Percentiles rank a stretch among this genome's conserved stretches.
Conservation (phyloP, 306 rosid species). For the Citrullus colocynthis region DNA sequence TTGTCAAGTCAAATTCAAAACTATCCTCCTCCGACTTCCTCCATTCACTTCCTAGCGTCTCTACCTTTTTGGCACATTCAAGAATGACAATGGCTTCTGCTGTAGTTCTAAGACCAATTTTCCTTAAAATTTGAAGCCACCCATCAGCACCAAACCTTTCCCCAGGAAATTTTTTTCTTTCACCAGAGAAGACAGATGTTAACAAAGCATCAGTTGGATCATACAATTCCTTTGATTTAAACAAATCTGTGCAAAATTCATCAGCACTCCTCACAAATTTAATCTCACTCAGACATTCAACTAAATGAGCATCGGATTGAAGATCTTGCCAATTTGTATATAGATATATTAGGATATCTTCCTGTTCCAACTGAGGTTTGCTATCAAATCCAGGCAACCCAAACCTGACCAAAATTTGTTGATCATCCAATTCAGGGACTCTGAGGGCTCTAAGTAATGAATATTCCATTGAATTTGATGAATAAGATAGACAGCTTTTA, state of each 20-base stretch:
- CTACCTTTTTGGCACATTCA: conserved; percentile 91
- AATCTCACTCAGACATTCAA: conserved; percentile 69
- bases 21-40: conserved; percentile 62
- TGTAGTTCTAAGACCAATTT: conserved; percentile 71
- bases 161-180: conserved; percentile 82
- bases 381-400: conserved; percentile 75
- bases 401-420: conserved; percentile 77
- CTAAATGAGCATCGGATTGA: conserved; percentile 47
- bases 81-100: conserved; percentile 68
- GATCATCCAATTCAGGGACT: conserved; percentile 59
- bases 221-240: conserved; percentile 63
- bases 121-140: conserved; percentile 88
- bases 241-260: conserved; percentile 66
- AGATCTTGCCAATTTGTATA: conserved; percentile 85
- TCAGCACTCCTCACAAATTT: conserved; percentile 79
- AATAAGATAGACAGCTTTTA: conserved; percentile 64
- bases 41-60: conserved; percentile 76
- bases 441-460: conserved; percentile 80
- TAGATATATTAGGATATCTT: conserved; percentile 57
- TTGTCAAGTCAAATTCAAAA: conserved; percentile 43
- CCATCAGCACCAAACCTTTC: conserved; percentile 79
- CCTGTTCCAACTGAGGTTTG: conserved; percentile 63
- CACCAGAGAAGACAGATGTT: conserved; percentile 82
- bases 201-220: conserved; percentile 83
- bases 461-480: conserved; percentile 51